Conservation (phyloP, 163 green algal genomes). For the Chlamydomonas reinhardtii region DNA sequence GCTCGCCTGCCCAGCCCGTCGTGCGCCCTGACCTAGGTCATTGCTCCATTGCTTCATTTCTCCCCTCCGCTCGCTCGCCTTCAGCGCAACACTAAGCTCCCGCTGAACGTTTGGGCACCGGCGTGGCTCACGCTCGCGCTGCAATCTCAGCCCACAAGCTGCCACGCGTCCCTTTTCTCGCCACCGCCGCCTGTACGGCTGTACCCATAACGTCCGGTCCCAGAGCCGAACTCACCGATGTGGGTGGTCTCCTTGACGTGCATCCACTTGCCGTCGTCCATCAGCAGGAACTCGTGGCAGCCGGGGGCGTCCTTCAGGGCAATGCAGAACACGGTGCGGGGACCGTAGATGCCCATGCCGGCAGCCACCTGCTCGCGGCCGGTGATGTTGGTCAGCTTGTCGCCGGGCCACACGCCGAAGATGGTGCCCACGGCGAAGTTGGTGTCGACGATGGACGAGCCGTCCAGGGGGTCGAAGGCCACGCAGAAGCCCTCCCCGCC, state of each 20-base stretch:
- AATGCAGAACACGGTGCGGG: constrained; percentile 93
- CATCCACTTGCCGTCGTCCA: constrained; percentile 97
- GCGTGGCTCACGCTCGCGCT: too few species aligned
- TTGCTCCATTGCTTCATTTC: too few species aligned
- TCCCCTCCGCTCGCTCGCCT: too few species aligned
- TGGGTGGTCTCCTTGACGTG: constrained; percentile 97
- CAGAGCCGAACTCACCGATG: constrained; percentile 81
- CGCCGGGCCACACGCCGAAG: constrained; percentile 94
- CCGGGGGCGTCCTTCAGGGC: constrained; percentile 90
- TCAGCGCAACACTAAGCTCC: too few species aligned
- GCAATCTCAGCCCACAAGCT: too few species aligned
- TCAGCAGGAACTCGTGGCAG: constrained; percentile 96
- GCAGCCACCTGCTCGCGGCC: constrained; percentile 84
- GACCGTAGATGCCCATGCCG: constrained; percentile 94
- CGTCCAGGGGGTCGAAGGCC: constrained; percentile 95
- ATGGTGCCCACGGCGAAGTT: constrained; percentile 98
- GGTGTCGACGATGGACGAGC: constrained; percentile 95
- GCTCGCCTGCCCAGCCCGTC: too few species aligned
- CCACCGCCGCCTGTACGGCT: too few species aligned
- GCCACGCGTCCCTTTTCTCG: too few species aligned
- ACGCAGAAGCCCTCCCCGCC: constrained; percentile 91
- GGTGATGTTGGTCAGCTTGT: constrained; percentile 86
- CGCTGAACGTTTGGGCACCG: too few species aligned
- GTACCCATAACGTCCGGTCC: too few species aligned
- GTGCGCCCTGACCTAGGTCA: too few species aligned